Evolutionary conservation across 2,329 filamentous ascomycete species (phyloP).

Genomic region (Colletotrichum sp.): DNA sequence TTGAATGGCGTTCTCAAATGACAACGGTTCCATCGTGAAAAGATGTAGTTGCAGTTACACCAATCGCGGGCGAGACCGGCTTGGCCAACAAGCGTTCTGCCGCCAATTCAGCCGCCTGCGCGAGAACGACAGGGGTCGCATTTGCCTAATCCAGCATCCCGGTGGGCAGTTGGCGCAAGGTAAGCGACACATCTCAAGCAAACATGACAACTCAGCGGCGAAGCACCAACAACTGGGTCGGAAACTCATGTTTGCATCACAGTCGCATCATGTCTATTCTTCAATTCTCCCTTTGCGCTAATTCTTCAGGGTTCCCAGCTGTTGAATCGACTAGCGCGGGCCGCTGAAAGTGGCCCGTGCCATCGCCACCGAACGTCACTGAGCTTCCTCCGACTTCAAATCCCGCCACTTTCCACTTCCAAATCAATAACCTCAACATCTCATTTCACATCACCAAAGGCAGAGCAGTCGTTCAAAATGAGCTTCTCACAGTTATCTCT

Average conservation of each 20-base stretch:
- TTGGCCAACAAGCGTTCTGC: neutral
- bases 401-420: neutral
- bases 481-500: neutral
- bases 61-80: neutral
- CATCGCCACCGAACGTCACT: neutral
- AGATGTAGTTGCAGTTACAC: neutral
- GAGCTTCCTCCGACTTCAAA: neutral
- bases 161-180: rapidly evolving
- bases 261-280: neutral
- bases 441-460: neutral
- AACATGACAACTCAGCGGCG: neutral
- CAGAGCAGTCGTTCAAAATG: neutral
- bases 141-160: neutral
- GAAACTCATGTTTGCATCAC: neutral
- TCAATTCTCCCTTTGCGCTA: neutral
- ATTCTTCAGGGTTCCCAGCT: neutral
- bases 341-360: neutral
- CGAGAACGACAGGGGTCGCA: neutral
- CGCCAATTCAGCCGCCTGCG: neutral
- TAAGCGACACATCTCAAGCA: neutral
- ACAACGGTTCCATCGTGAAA: neutral
- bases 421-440: neutral
- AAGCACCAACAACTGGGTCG: neutral
- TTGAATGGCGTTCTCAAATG: neutral
- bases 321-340: neutral